Percentiles rank a stretch among this genome's conserved stretches.
phyloP scores from a whole-genome alignment of 225 moss, liverwort and hornwort genomes.

The Polytrichum commune region DNA sequence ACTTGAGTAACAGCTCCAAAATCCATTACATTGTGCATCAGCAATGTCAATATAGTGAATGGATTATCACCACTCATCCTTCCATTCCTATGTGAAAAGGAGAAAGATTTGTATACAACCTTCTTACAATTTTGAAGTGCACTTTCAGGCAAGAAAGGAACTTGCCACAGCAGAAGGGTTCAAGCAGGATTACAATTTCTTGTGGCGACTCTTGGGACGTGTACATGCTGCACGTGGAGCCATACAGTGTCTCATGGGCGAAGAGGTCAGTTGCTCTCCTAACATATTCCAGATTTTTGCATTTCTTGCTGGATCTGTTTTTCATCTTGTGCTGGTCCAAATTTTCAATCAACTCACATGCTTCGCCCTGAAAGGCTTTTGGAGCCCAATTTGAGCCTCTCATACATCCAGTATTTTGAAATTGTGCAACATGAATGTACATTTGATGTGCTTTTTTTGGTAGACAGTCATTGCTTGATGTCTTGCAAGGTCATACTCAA shows the following conservation, averaged over 20 bases:
- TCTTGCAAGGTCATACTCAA: no score
- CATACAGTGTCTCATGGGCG: conserved; percentile 76
- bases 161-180: conserved; percentile 84
- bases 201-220: conserved; percentile 91
- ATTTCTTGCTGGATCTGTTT: not conserved
- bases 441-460: no score
- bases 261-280: conserved; percentile 53
- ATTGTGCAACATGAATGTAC: no score
- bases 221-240: conserved; percentile 92
- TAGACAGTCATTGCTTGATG: no score
- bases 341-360: not conserved
- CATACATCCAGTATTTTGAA: no score
- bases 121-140: not conserved
- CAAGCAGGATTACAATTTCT: conserved; percentile 90
- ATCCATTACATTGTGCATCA: no score
- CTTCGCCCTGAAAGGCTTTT: not conserved
- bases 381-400: no score
- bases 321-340: not conserved
- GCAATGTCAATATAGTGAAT: no score
- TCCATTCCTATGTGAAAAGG: no score
- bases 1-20: no score
- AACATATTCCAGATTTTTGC: not conserved
- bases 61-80: no score
- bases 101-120: no score
- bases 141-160: conserved; percentile 73